These are phyloP conservation scores for Gnomoniopsis sp. DNA, from an alignment of 2,329 filamentous ascomycete species.

Conservation along the genomic window DNA sequence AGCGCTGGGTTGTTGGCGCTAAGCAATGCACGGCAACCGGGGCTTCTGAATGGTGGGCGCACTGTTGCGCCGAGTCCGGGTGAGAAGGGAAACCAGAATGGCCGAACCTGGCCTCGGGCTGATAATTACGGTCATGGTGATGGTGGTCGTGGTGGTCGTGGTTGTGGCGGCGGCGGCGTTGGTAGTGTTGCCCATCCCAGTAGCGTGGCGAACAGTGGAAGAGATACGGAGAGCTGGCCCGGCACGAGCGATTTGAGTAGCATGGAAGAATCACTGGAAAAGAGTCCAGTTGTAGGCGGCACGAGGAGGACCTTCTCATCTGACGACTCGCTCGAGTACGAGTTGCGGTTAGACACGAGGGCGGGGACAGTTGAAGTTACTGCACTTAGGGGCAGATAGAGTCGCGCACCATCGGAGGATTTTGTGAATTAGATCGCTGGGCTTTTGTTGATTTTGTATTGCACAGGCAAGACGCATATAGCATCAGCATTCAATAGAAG, in stretches of 20 bases:
- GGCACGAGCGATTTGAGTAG: constrained; percentile 14
- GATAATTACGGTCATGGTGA: not conserved
- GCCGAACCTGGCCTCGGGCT: not conserved
- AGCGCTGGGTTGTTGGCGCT: constrained; percentile 51
- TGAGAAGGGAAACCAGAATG: not conserved
- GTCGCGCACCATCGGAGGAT: not conserved
- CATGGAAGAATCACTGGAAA: constrained; percentile 21
- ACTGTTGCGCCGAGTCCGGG: constrained; percentile 32
- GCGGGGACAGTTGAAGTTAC: constrained; percentile 8
- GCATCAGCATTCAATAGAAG: not conserved
- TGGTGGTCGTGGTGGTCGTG: too few species aligned
- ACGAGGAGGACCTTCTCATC: not conserved
- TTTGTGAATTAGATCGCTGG: not conserved
- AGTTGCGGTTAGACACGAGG: constrained; percentile 10
- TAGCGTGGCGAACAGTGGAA: not conserved
- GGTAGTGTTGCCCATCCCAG: not conserved
- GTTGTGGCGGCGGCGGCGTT: too few species aligned
- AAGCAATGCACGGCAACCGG: constrained; percentile 47
- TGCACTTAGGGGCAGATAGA: not conserved
- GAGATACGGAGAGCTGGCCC: constrained; percentile 11
- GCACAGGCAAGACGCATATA: not conserved
- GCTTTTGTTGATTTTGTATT: not conserved
- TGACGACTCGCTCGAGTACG: constrained; percentile 11
- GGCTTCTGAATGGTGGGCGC: constrained; percentile 50
- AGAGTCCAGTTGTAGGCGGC: constrained; percentile 13